Evolutionary conservation across 495 filamentous ascomycete species (phyloP).

Genomic region (Astrocystis sublimbata): DNA sequence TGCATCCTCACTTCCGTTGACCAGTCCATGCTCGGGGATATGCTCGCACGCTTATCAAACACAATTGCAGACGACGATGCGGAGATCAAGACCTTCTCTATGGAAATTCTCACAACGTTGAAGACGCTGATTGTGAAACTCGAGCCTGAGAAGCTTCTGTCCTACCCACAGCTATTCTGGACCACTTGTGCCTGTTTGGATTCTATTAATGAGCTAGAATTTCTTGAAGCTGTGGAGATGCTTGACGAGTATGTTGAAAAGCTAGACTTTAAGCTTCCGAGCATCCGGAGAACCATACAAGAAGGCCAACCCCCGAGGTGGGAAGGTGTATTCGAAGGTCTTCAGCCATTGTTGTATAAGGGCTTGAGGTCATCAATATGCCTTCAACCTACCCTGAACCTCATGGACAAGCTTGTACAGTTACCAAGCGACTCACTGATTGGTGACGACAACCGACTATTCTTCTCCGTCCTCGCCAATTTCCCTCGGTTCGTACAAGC

Average conservation of each 20-base stretch:
- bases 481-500: conserved; percentile 82
- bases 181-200: conserved; percentile 93
- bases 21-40: conserved; percentile 90
- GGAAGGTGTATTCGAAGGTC: conserved; percentile 86
- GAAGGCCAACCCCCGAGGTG: conserved; percentile 81
- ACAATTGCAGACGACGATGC: conserved; percentile 90
- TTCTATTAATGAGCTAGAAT: conserved; percentile 93
- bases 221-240: conserved; percentile 87
- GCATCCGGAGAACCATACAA: conserved; percentile 65
- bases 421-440: conserved; percentile 81
- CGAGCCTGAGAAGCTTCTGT: conserved; percentile 73
- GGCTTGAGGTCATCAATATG: conserved; percentile 85
- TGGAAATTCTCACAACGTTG: conserved; percentile 94
- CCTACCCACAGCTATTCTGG: conserved; percentile 96
- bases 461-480: conserved; percentile 85
- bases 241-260: conserved; percentile 84
- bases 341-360: conserved; percentile 85
- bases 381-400: conserved; percentile 70
- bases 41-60: conserved; percentile 91
- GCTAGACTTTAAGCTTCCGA: conserved; percentile 73
- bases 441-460: conserved; percentile 74
- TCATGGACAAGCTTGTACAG: conserved; percentile 74
- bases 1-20: conserved; percentile 89
- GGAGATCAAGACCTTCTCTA: conserved; percentile 92
- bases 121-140: conserved; percentile 85